These are phyloP conservation scores for Plasmodium malariae DNA, from an alignment of 169 alveolate genomes.

Conservation along the genomic window DNA sequence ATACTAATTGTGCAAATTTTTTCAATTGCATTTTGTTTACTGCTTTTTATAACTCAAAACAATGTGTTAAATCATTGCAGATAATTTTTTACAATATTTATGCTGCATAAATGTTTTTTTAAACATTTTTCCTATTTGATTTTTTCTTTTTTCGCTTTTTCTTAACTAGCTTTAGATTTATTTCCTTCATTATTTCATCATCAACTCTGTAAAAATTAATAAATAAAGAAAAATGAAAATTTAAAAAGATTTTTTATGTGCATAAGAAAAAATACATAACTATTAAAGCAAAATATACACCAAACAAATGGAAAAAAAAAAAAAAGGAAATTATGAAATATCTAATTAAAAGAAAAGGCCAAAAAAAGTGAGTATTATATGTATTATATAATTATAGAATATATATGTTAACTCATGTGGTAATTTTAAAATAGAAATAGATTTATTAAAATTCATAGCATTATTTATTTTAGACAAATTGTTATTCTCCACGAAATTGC, in stretches of 20 bases:
- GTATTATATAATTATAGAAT: background rate
- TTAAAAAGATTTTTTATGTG: no score
- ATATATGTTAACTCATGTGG: conserved; percentile 47
- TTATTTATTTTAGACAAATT: conserved; percentile 59
- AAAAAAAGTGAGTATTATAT: background rate
- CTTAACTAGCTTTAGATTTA: conserved; percentile 57
- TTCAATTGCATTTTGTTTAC: no score
- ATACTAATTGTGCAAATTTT: no score
- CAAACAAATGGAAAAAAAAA: background rate
- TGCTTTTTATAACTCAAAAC: no score
- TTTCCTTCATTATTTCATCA: conserved; percentile 45
- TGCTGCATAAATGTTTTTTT: no score
- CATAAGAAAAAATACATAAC: background rate
- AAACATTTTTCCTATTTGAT: conserved; percentile 14
- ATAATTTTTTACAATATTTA: no score
- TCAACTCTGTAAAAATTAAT: conserved; percentile 42
- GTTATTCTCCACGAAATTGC: conserved; percentile 34
- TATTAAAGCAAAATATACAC: background rate
- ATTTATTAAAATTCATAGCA: conserved; percentile 56
- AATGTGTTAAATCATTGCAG: no score
- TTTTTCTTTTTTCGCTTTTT: conserved; percentile 58
- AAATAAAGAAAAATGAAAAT: background rate
- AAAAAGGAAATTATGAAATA: background rate
- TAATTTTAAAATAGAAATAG: conserved; percentile 44
- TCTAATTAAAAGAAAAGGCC: background rate